These are phyloP conservation scores for Apiospora sp. DNA, from an alignment of 2,329 filamentous ascomycete genomes.

Conservation along the genomic window DNA sequence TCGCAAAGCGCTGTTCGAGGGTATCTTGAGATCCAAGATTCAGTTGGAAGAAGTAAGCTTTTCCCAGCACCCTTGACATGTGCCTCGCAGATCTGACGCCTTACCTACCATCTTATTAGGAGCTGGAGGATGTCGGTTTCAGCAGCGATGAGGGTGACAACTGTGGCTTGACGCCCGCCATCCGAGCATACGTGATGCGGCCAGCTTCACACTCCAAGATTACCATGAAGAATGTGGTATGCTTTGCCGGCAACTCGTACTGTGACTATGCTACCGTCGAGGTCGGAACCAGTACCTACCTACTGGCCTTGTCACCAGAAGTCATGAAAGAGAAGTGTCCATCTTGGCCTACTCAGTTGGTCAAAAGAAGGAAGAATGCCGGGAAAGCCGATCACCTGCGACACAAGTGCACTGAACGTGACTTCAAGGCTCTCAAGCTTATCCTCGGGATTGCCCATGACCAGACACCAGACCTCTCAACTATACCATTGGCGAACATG, in stretches of 20 bases:
- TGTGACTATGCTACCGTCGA: background rate
- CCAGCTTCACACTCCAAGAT: background rate
- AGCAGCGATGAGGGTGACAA: no score
- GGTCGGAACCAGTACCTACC: background rate
- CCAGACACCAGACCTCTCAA: background rate
- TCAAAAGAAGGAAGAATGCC: background rate
- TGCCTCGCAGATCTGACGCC: background rate
- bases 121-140: background rate
- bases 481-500: background rate
- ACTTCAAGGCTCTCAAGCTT: background rate
- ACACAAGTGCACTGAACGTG: background rate
- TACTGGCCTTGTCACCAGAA: background rate
- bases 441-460: background rate
- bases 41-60: background rate
- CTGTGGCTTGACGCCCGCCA: background rate
- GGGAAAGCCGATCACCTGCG: background rate
- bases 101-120: background rate
- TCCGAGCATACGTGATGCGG: background rate
- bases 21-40: background rate
- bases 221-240: background rate
- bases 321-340: background rate
- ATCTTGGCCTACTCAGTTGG: background rate
- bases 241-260: background rate
- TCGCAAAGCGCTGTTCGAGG: background rate
- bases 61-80: background rate